phyloP scores from a whole-genome alignment of 352 stramenopile species.

The Globisporangium perplexum region DNA sequence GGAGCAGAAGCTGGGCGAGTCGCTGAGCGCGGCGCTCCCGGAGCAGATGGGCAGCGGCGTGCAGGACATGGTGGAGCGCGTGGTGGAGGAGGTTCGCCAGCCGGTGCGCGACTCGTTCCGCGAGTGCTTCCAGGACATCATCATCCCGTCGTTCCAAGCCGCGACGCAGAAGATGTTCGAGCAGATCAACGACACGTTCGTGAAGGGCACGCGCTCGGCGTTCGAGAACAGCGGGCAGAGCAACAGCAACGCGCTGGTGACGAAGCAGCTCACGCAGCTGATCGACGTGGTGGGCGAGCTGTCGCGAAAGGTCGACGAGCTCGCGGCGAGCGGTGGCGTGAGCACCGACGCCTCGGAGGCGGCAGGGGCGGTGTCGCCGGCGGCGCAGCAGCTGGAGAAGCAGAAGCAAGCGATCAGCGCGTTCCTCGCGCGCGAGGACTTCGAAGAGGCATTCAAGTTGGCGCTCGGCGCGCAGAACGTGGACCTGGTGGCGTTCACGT shows the following conservation, averaged over 20 bases:
- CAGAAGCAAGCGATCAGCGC: conserved; percentile 51
- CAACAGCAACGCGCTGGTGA: conserved; percentile 52
- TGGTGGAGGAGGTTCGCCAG: conserved; percentile 75
- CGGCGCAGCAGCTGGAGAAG: conserved; percentile 50
- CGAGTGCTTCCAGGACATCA: conserved; percentile 82
- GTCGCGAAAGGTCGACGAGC: conserved; percentile 55
- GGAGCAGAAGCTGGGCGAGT: conserved; percentile 65
- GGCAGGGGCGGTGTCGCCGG: conserved; percentile 21
- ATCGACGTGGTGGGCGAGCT: conserved; percentile 52
- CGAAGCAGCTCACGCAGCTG: conserved; percentile 56
- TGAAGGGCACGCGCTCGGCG: conserved; percentile 60
- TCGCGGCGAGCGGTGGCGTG: conserved; percentile 23
- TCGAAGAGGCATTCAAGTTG: conserved; percentile 79
- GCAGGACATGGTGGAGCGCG: conserved; percentile 63
- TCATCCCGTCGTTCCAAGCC: conserved; percentile 83
- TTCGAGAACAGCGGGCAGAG: conserved; percentile 54
- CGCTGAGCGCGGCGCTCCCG: conserved; percentile 44
- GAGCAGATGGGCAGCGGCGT: conserved; percentile 58
- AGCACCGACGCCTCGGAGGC: conserved; percentile 9
- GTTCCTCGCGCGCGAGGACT: conserved; percentile 50
- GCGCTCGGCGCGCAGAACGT: conserved; percentile 74
- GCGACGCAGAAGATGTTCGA: conserved; percentile 89
- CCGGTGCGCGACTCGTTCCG: conserved; percentile 81
- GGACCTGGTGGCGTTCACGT: conserved; percentile 62
- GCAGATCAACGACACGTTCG: conserved; percentile 81